phyloP scores from a whole-genome alignment of 257 asterid species.

The Solanum bukasovii region DNA sequence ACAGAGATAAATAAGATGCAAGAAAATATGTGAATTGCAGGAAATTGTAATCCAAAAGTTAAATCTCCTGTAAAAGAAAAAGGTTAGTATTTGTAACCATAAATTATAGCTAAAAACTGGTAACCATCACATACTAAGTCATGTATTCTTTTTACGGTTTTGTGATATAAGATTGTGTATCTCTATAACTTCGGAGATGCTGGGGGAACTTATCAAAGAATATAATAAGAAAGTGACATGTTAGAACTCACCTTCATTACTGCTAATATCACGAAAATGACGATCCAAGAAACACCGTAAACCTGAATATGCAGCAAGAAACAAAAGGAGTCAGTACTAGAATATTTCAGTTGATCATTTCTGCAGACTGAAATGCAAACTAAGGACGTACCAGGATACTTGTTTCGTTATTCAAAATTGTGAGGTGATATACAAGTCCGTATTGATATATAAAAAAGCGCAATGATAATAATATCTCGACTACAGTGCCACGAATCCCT shows the following conservation, averaged over 20 bases:
- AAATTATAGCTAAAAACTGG: neutral
- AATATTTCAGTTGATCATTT: neutral
- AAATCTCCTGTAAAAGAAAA: neutral
- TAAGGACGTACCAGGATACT: constrained; percentile 48
- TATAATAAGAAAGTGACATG: neutral
- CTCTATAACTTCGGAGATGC: neutral
- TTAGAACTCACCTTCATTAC: constrained; percentile 54
- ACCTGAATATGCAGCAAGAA: constrained; percentile 36
- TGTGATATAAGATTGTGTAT: neutral
- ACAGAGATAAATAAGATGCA: neutral
- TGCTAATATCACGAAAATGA: constrained; percentile 48
- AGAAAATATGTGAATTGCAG: neutral
- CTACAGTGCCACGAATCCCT: constrained; percentile 58
- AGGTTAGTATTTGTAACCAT: neutral
- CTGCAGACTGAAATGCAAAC: neutral
- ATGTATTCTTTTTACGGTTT: neutral
- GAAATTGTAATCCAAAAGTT: neutral
- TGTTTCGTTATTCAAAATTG: constrained; percentile 31
- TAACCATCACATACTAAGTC: neutral
- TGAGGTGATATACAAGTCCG: constrained; percentile 80
- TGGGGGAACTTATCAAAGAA: neutral
- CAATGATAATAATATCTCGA: constrained; percentile 69
- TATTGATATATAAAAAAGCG: constrained; percentile 84
- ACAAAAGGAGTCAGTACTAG: neutral
- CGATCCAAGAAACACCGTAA: constrained; percentile 80